phyloP scores from a whole-genome alignment of 768 basidiomycete species.

The Leccinum subgranulosum region DNA sequence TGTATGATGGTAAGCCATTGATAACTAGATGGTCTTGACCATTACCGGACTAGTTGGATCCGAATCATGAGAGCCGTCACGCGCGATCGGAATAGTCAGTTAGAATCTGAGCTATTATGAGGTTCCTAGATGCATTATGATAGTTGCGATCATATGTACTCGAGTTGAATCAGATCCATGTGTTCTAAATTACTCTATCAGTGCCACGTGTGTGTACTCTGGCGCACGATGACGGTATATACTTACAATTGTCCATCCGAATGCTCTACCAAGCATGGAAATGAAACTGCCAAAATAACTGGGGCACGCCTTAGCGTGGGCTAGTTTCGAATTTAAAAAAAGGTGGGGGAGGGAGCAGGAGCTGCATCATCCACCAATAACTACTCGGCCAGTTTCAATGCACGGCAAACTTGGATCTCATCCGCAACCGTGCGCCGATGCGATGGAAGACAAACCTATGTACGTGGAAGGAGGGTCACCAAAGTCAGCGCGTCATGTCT shows the following conservation, averaged over 20 bases:
- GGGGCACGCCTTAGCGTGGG: neutral
- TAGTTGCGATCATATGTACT: neutral
- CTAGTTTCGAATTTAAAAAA: neutral
- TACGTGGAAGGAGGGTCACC: neutral
- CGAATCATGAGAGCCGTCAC: no score
- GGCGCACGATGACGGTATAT: neutral
- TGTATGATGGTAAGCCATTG: no score
- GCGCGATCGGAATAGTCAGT: no score
- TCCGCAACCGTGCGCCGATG: slow-evolving; percentile 44
- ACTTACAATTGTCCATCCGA: neutral
- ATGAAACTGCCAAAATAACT: neutral
- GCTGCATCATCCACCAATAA: neutral
- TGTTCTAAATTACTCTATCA: neutral
- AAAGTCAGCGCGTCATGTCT: neutral
- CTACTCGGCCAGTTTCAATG: slow-evolving; percentile 7
- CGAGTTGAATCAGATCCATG: neutral
- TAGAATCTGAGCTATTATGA: no score
- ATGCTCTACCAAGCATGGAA: neutral
- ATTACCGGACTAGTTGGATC: no score
- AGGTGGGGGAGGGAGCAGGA: neutral
- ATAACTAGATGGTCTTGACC: no score
- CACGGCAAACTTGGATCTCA: slow-evolving; percentile 41
- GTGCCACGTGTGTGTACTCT: neutral
- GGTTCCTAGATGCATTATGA: no score
- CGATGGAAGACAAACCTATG: slow-evolving; percentile 46